These are phyloP conservation scores for Amaranthus palmeri DNA, from an alignment of 148 eudicot genomes.

Conservation along the genomic window DNA sequence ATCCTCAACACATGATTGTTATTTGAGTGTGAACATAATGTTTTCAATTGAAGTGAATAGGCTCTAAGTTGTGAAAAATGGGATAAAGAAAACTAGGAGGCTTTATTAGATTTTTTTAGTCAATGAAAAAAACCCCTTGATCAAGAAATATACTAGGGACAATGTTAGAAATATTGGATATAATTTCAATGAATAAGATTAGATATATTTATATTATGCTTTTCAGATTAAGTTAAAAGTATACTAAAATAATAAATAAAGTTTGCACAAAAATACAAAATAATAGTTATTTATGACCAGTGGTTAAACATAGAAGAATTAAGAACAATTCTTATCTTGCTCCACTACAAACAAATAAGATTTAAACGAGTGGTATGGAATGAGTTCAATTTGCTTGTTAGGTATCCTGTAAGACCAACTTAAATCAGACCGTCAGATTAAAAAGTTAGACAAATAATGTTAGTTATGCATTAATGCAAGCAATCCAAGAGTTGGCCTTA, in stretches of 20 bases:
- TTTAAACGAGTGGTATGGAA: neutral
- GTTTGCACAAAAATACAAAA: neutral
- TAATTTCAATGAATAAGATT: no score
- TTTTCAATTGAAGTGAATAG: no score
- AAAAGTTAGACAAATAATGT: conserved; percentile 1
- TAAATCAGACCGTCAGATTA: conserved; percentile 4
- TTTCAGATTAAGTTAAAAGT: no score
- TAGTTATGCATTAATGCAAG: conserved; percentile 8
- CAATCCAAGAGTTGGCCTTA: conserved; percentile 10
- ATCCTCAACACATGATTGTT: no score
- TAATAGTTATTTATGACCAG: neutral
- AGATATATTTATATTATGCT: no score
- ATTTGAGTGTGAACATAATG: no score
- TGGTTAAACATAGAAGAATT: neutral
- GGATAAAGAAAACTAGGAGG: no score
- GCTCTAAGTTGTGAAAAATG: no score
- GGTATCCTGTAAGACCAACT: neutral
- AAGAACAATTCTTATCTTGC: neutral
- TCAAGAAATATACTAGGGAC: no score
- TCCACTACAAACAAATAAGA: neutral
- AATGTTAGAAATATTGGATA: no score
- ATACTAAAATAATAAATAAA: neutral
- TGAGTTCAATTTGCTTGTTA: neutral
- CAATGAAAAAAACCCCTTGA: no score
- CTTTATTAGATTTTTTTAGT: no score